Conservation (phyloP, 805 yeast genomes). For the Metschnikowia arizonensis region DNA sequence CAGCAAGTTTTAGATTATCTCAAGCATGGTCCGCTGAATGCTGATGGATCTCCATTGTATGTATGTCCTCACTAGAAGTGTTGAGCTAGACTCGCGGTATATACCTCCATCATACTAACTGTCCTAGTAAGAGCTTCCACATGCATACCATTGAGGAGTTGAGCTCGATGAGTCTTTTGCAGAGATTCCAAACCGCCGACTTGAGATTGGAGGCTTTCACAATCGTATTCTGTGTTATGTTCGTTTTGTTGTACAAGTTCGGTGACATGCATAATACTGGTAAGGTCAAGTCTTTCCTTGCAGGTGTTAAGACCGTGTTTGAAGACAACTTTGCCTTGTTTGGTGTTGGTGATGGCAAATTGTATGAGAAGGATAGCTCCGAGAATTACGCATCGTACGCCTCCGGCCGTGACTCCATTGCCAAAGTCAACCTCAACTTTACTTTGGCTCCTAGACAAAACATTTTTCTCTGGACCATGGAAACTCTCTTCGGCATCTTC, state of each 20-base stretch:
- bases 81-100: background rate
- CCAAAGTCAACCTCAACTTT: constrained; percentile 56
- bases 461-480: constrained; percentile 61
- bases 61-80: constrained; percentile 1
- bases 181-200: constrained; percentile 59
- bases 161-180: constrained; percentile 50
- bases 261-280: constrained; percentile 60
- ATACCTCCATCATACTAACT: constrained; percentile 7
- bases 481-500: constrained; percentile 54
- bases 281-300: constrained; percentile 51
- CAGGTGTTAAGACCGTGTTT: constrained; percentile 48
- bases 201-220: constrained; percentile 75
- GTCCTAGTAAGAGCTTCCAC: constrained; percentile 16
- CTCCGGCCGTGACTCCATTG: constrained; percentile 80
- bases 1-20: constrained; percentile 14
- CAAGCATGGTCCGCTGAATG: constrained; percentile 16
- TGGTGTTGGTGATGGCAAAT: constrained; percentile 49
- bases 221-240: constrained; percentile 45
- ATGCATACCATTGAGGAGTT: constrained; percentile 49
- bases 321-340: constrained; percentile 72
- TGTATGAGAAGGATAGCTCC: constrained; percentile 58
- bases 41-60: constrained; percentile 20
- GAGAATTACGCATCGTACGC: constrained; percentile 72
- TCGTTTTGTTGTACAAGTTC: constrained; percentile 47
- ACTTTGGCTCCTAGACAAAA: constrained; percentile 78